phyloP scores from a whole-genome alignment of 1,284 basidiomycete species.

The Rhodofomes roseus region DNA sequence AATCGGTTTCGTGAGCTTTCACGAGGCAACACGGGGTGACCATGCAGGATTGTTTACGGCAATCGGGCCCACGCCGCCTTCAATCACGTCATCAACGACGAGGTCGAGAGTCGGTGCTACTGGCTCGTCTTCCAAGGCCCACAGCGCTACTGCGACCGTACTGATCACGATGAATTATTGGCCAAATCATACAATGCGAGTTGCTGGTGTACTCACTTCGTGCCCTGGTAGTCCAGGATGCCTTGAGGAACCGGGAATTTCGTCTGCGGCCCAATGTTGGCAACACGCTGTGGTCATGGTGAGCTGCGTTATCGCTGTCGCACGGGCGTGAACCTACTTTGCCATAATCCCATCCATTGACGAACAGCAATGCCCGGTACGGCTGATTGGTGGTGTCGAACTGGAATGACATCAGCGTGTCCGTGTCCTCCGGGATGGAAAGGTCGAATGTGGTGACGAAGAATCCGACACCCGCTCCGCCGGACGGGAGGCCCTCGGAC shows the following conservation, averaged over 20 bases:
- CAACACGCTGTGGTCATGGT: slow-evolving; percentile 20
- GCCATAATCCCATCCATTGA: slow-evolving; percentile 88
- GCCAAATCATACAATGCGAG: background rate
- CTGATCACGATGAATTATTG: slow-evolving; percentile 31
- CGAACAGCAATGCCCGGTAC: slow-evolving; percentile 72
- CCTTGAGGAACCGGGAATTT: slow-evolving; percentile 79
- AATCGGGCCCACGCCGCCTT: slow-evolving; percentile 62
- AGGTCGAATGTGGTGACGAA: slow-evolving; percentile 72
- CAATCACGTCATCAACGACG: slow-evolving; percentile 52
- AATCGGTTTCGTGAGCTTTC: background rate
- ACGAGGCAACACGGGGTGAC: slow-evolving; percentile 27
- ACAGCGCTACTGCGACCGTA: slow-evolving; percentile 68
- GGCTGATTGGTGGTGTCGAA: slow-evolving; percentile 58
- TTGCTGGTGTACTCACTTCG: slow-evolving; percentile 53
- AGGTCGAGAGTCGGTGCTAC: slow-evolving; percentile 53
- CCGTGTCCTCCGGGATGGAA: slow-evolving; percentile 51
- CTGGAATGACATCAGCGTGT: slow-evolving; percentile 64
- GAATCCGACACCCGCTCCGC: slow-evolving; percentile 68
- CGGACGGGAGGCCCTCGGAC: slow-evolving; percentile 51
- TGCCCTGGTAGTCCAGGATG: slow-evolving; percentile 65
- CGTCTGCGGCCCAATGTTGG: slow-evolving; percentile 53
- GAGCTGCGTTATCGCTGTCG: background rate
- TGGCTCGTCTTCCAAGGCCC: slow-evolving; percentile 52
- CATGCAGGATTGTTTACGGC: slow-evolving; percentile 57
- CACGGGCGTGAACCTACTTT: slow-evolving; percentile 47